Conservation (phyloP, 2,329 filamentous ascomycete species). For the Diplodia intermedia region DNA sequence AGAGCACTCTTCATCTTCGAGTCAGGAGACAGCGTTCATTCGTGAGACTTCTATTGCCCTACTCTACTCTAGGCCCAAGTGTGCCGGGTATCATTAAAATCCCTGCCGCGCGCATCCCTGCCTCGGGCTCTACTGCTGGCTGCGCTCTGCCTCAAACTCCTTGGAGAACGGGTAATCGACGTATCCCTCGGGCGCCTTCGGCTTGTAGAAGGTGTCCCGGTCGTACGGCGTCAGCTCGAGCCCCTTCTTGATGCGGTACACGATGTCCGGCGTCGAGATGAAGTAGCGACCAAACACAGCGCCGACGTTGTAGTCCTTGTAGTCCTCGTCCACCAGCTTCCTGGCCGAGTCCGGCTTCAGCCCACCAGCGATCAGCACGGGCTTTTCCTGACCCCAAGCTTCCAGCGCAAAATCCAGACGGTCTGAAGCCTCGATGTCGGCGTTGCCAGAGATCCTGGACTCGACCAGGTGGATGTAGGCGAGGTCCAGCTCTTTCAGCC, state of each 20-base stretch:
- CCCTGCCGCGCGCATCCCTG: not conserved
- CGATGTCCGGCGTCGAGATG: conserved; percentile 58
- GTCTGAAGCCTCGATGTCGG: conserved; percentile 39
- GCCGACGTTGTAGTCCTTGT: conserved; percentile 52
- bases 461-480: conserved; percentile 70
- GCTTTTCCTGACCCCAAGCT: conserved; percentile 38
- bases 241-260: conserved; percentile 53
- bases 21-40: conserved; percentile 10
- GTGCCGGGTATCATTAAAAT: conserved; percentile 7
- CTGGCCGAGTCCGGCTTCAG: conserved; percentile 50
- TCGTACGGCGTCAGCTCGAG: conserved; percentile 55
- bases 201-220: conserved; percentile 54
- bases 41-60: conserved; percentile 22
- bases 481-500: conserved; percentile 60
- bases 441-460: conserved; percentile 56
- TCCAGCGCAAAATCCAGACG: conserved; percentile 40
- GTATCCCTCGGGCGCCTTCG: conserved; percentile 49
- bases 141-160: conserved; percentile 38
- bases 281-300: conserved; percentile 59
- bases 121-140: not conserved
- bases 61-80: conserved; percentile 17
- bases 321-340: conserved; percentile 49
- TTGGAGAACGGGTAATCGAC: conserved; percentile 52
- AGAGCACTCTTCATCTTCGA: conserved; percentile 21
- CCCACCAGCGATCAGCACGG: conserved; percentile 52